These are phyloP conservation scores for Hypoxylon sp. DNA, from an alignment of 2,329 filamentous ascomycete genomes.

Conservation along the genomic window DNA sequence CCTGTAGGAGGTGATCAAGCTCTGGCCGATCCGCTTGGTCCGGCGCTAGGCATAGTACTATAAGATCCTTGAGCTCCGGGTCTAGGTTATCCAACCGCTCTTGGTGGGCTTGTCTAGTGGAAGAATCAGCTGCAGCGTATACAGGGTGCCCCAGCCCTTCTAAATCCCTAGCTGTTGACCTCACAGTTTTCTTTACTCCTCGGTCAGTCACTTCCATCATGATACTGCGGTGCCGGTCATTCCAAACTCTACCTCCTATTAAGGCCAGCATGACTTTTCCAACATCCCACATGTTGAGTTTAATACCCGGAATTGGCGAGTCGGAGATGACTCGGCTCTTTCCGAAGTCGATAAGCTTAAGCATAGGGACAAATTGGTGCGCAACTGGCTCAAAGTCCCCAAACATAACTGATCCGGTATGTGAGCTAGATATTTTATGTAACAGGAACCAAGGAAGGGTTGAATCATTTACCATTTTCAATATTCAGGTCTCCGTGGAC, in stretches of 20 bases:
- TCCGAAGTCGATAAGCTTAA: conserved; percentile 49
- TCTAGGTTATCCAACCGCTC: conserved; percentile 42
- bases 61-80: conserved; percentile 39
- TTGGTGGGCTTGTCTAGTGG: conserved; percentile 23
- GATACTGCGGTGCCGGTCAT: conserved; percentile 4
- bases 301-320: conserved; percentile 20
- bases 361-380: conserved; percentile 35
- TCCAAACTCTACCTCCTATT: conserved; percentile 35
- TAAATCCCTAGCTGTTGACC: conserved; percentile 31
- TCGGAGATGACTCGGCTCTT: conserved; percentile 19
- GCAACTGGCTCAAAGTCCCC: conserved; percentile 37
- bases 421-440: background rate
- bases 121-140: conserved; percentile 4
- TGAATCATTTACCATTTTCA: conserved; percentile 36
- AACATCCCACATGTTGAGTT: conserved; percentile 33
- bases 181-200: conserved; percentile 21
- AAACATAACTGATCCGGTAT: conserved; percentile 43
- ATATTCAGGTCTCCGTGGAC: conserved; percentile 45
- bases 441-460: background rate
- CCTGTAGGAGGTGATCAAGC: conserved; percentile 38
- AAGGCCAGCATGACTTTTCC: conserved; percentile 41
- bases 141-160: conserved; percentile 20
- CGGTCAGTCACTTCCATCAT: conserved; percentile 36
- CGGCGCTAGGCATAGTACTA: conserved; percentile 38
- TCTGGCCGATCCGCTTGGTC: conserved; percentile 29